Percentiles rank a stretch among this genome's conserved stretches.
Evolutionary conservation across 768 basidiomycete species (phyloP).

Genomic region (Omphalotus guepiniiformis): DNA sequence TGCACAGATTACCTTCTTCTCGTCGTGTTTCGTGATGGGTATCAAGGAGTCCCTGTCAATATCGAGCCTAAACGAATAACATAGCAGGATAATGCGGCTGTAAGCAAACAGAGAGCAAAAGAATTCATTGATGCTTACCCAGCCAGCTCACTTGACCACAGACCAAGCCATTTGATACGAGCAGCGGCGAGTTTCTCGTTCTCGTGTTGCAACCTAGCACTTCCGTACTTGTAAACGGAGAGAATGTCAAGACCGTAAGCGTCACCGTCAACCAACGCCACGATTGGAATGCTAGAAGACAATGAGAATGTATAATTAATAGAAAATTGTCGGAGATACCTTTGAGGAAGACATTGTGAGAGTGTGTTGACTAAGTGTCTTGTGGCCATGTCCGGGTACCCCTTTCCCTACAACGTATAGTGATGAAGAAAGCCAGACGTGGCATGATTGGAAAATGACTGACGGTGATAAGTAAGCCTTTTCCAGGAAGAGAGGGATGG

Average conservation of each 20-base stretch:
- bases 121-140: conserved; percentile 39
- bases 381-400: conserved; percentile 93
- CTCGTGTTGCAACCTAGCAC: conserved; percentile 66
- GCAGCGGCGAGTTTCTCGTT: conserved; percentile 59
- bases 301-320: neutral
- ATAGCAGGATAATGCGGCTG: neutral
- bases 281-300: conserved; percentile 60
- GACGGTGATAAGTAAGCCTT: conserved; percentile 79
- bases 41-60: conserved; percentile 59
- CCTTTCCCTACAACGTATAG: conserved; percentile 69
- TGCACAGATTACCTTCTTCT: conserved; percentile 56
- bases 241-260: conserved; percentile 92
- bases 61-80: conserved; percentile 41
- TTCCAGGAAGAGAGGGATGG: conserved; percentile 47
- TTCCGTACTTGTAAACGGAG: conserved; percentile 83
- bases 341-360: conserved; percentile 55
- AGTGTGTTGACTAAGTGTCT: conserved; percentile 77
- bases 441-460: conserved; percentile 4
- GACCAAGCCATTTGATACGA: conserved; percentile 77
- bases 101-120: neutral
- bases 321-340: conserved; percentile 35
- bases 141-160: conserved; percentile 64
- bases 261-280: conserved; percentile 85
- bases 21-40: conserved; percentile 65
- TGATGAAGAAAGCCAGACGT: neutral